Evolutionary conservation across 257 asterid species (phyloP).

Genomic region (Rauvolfia tetraphylla): DNA sequence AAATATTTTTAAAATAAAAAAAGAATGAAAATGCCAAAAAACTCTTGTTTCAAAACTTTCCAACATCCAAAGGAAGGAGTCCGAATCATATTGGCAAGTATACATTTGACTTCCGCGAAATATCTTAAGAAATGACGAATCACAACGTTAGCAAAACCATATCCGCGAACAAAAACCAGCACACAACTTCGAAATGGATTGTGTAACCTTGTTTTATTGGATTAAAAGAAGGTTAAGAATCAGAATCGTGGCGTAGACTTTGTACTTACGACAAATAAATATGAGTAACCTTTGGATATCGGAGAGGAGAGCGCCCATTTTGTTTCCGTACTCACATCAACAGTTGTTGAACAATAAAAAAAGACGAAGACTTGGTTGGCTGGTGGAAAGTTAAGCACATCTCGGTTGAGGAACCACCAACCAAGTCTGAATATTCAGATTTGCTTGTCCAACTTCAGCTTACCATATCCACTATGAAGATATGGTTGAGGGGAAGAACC

Average conservation of each 20-base stretch:
- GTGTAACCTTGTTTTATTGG: not conserved
- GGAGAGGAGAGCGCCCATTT: too few species aligned
- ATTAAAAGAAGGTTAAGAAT: not conserved
- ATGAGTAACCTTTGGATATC: too few species aligned
- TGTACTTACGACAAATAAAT: not conserved
- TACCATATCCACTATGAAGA: slow-evolving; percentile 4
- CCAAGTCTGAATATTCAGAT: not conserved
- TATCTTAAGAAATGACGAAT: too few species aligned
- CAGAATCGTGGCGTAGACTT: not conserved
- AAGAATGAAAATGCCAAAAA: too few species aligned
- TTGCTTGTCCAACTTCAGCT: not conserved
- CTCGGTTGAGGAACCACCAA: not conserved
- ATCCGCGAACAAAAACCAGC: not conserved
- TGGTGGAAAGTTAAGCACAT: not conserved
- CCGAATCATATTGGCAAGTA: too few species aligned
- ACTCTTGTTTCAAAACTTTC: too few species aligned
- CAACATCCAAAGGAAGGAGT: too few species aligned
- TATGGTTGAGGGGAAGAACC: not conserved
- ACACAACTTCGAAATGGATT: not conserved
- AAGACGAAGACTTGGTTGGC: too few species aligned
- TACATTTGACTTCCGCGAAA: too few species aligned
- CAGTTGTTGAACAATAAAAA: not conserved
- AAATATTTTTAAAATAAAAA: too few species aligned
- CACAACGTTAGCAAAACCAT: too few species aligned
- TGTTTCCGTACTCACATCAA: slow-evolving; percentile 4